phyloP scores from a whole-genome alignment of 306 rosid genomes.

The Vigna trinervia region DNA sequence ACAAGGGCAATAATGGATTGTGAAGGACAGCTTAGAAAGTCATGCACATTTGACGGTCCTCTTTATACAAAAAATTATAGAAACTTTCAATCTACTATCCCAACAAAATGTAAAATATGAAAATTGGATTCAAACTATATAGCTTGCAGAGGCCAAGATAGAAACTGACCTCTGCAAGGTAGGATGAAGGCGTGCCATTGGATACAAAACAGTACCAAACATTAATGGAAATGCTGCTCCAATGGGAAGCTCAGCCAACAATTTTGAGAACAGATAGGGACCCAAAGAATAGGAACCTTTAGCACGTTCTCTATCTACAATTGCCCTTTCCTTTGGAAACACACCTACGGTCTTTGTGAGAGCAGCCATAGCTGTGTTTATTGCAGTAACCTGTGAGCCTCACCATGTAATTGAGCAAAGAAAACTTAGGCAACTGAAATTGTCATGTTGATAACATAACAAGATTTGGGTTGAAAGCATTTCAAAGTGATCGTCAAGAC shows the following conservation, averaged over 20 bases:
- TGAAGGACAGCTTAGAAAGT: background rate
- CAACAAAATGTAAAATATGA: slow-evolving; percentile 21
- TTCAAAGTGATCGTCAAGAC: slow-evolving; percentile 21
- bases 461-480: slow-evolving; percentile 35
- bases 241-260: slow-evolving; percentile 93
- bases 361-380: slow-evolving; percentile 99
- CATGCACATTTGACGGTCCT: slow-evolving; percentile 17
- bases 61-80: background rate
- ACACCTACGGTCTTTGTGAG: slow-evolving; percentile 91
- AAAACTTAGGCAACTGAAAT: slow-evolving; percentile 37
- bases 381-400: slow-evolving; percentile 84
- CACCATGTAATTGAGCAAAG: slow-evolving; percentile 42
- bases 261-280: slow-evolving; percentile 89
- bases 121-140: slow-evolving; percentile 23
- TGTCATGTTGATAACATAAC: slow-evolving; percentile 12
- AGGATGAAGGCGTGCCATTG: slow-evolving; percentile 98
- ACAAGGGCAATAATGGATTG: slow-evolving; percentile 7
- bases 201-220: slow-evolving; percentile 89
- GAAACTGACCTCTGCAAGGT: slow-evolving; percentile 65
- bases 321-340: slow-evolving; percentile 88
- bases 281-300: slow-evolving; percentile 89
- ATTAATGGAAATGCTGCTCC: slow-evolving; percentile 93
- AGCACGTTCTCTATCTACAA: slow-evolving; percentile 90
- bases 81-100: slow-evolving; percentile 28
- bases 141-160: slow-evolving; percentile 23